Conservation (phyloP, 2,329 filamentous ascomycete species). For the Xylariaceae sp. region DNA sequence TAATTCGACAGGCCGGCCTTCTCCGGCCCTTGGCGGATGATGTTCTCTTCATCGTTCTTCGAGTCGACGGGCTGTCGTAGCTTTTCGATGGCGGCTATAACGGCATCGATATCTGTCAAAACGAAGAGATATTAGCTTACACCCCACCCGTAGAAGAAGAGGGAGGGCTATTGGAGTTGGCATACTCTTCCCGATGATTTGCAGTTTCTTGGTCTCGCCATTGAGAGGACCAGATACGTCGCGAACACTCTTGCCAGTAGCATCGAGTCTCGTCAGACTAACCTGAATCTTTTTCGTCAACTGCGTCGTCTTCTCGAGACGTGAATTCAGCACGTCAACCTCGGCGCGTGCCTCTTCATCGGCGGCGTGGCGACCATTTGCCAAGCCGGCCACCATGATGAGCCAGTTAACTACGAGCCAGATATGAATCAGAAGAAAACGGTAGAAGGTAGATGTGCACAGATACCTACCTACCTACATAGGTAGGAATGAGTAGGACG, state of each 20-base stretch:
- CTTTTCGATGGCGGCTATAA: constrained; percentile 80
- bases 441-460: neutral
- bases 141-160: neutral
- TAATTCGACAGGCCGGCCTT: constrained; percentile 78
- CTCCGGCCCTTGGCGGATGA: constrained; percentile 82
- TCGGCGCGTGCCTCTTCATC: constrained; percentile 65
- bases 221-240: constrained; percentile 90
- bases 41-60: constrained; percentile 84
- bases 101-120: constrained; percentile 72
- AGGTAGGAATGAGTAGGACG: neutral
- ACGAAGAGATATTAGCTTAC: constrained; percentile 20
- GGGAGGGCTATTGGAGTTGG: constrained; percentile 7
- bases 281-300: constrained; percentile 94
- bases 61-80: constrained; percentile 88
- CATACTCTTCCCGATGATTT: constrained; percentile 76
- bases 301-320: constrained; percentile 84
- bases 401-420: neutral
- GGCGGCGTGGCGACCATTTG: constrained; percentile 43
- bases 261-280: constrained; percentile 75
- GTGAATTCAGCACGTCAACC: constrained; percentile 64
- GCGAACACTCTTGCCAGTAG: constrained; percentile 82
- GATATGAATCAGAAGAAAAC: neutral
- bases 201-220: constrained; percentile 83
- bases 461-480: neutral
- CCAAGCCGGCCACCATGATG: constrained; percentile 48